These are phyloP conservation scores for Limonomyces culmigenus DNA, from an alignment of 1,284 basidiomycete species.

Conservation along the genomic window DNA sequence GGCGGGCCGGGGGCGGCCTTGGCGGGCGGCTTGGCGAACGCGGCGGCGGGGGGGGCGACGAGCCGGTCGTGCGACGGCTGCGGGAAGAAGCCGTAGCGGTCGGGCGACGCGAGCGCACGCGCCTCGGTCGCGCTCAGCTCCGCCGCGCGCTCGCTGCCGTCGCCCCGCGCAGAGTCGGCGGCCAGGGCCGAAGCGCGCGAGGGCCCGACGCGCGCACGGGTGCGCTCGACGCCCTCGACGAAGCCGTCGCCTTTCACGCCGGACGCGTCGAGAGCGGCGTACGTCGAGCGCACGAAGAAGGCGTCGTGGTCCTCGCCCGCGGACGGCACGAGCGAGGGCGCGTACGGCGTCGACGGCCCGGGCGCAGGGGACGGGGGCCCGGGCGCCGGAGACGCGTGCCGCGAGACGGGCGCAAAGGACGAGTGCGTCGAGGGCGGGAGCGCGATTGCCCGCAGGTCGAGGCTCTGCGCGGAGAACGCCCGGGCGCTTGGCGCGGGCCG, in stretches of 20 bases:
- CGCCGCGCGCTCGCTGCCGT: slow-evolving; percentile 37
- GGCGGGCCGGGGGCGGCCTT: too few species aligned
- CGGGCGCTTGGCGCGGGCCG: too few species aligned
- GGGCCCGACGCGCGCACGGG: slow-evolving; percentile 62
- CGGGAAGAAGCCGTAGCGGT: slow-evolving; percentile 80
- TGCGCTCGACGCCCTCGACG: slow-evolving; percentile 82
- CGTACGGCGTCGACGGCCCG: not conserved
- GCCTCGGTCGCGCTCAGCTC: slow-evolving; percentile 50
- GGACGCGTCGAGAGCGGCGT: slow-evolving; percentile 67
- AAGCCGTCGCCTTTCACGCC: slow-evolving; percentile 88
- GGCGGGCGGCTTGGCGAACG: slow-evolving; percentile 45
- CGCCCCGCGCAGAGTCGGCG: slow-evolving; percentile 34
- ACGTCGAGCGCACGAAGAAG: slow-evolving; percentile 77
- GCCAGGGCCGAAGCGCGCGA: slow-evolving; percentile 41
- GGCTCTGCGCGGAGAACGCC: too few species aligned
- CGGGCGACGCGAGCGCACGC: slow-evolving; percentile 51
- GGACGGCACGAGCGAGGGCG: slow-evolving; percentile 39
- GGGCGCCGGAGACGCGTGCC: too few species aligned
- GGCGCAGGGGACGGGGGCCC: not conserved
- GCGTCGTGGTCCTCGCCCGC: slow-evolving; percentile 74
- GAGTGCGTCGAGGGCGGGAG: too few species aligned
- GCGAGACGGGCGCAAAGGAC: too few species aligned
- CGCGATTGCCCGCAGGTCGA: too few species aligned
- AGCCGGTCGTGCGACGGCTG: slow-evolving; percentile 65
- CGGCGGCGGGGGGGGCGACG: slow-evolving; percentile 43